These are phyloP conservation scores for Didymella exigua DNA, from an alignment of 2,329 filamentous ascomycete species.

Conservation along the genomic window DNA sequence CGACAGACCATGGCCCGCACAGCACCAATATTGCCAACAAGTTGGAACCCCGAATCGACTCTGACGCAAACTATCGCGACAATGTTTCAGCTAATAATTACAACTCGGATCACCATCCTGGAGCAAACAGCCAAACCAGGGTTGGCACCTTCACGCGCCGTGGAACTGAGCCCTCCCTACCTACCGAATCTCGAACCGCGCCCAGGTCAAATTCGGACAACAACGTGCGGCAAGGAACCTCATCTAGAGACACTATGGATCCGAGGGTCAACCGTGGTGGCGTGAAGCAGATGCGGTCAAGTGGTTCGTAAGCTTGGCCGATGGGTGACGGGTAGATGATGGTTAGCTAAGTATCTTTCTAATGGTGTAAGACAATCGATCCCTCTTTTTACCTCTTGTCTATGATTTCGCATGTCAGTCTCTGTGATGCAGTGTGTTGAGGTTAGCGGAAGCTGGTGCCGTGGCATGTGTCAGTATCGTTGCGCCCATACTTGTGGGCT, in stretches of 20 bases:
- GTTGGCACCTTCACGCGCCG: not conserved
- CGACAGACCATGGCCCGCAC: conserved; percentile 15
- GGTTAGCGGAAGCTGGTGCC: not conserved
- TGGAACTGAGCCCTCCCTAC: conserved; percentile 9
- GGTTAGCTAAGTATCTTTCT: not conserved
- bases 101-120: not conserved
- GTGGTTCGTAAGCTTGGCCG: not conserved
- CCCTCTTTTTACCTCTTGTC: not conserved
- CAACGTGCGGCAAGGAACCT: not conserved
- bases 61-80: not conserved
- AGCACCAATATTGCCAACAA: conserved; percentile 18
- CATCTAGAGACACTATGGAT: conserved; percentile 11
- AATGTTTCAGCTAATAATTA: not conserved
- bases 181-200: not conserved
- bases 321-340: not conserved
- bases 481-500: too few species aligned
- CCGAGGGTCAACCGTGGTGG: conserved; percentile 20
- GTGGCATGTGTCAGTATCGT: not conserved
- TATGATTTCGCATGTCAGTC: not conserved
- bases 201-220: conserved; percentile 4
- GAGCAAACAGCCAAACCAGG: not conserved
- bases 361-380: not conserved
- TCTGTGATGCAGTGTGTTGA: not conserved
- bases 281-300: conserved; percentile 9
- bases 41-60: conserved; percentile 14